A percentile compares a stretch with the other conserved stretches of the same genome.
These are phyloP conservation scores for Penicillium riverlandense DNA, from an alignment of 495 filamentous ascomycete species.

Conservation along the genomic window DNA sequence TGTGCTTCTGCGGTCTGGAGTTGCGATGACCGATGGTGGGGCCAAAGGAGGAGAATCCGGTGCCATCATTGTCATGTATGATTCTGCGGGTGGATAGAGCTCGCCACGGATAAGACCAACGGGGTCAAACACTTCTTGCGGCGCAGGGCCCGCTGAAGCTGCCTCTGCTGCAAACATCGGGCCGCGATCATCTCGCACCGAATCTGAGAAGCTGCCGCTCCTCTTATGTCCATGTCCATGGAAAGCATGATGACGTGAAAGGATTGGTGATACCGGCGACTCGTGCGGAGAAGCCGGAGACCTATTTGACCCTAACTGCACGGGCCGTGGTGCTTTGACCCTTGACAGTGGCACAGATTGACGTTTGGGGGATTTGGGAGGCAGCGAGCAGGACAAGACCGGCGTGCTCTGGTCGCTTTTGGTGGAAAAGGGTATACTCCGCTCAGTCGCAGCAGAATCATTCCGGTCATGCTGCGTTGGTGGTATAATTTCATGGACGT, in stretches of 20 bases:
- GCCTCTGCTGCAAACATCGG: constrained; percentile 39
- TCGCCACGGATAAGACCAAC: constrained; percentile 82
- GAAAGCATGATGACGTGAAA: constrained; percentile 24
- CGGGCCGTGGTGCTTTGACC: constrained; percentile 56
- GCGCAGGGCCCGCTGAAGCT: not conserved
- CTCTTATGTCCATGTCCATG: constrained; percentile 55
- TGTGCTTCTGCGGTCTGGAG: constrained; percentile 25
- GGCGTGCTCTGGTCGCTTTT: constrained; percentile 54
- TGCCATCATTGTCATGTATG: constrained; percentile 66
- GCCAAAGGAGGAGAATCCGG: constrained; percentile 50
- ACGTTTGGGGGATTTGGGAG: constrained; percentile 51
- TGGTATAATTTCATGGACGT: constrained; percentile 18
- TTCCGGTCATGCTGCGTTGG: constrained; percentile 34
- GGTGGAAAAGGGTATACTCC: constrained; percentile 37
- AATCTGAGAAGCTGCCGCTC: constrained; percentile 79
- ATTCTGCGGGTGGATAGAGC: constrained; percentile 65
- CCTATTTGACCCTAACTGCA: constrained; percentile 31
- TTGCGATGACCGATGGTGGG: constrained; percentile 12
- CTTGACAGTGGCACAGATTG: constrained; percentile 32
- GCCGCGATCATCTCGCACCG: constrained; percentile 64
- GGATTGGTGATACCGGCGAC: constrained; percentile 20
- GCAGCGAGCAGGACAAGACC: constrained; percentile 78
- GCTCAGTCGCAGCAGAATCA: constrained; percentile 34
- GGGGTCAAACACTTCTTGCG: constrained; percentile 58
- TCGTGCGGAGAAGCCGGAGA: constrained; percentile 14